Evolutionary conservation across 306 rosid genomes (phyloP).

Genomic region (Boehmeria nivea): DNA sequence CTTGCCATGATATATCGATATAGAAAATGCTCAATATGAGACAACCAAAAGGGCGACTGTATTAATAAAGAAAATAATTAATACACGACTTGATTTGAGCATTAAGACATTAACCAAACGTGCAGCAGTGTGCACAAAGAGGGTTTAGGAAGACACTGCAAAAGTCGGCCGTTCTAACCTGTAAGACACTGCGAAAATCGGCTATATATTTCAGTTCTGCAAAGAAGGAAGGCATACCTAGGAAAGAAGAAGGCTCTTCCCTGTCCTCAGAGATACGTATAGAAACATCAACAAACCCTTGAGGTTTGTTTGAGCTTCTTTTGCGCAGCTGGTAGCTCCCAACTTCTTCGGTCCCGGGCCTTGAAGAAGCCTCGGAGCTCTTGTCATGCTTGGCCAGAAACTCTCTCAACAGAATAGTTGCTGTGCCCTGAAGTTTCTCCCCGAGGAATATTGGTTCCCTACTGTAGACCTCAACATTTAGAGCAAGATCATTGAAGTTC

Average conservation of each 20-base stretch:
- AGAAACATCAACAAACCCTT: constrained; percentile 63
- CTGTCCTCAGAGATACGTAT: constrained; percentile 44
- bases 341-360: constrained; percentile 43
- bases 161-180: too few species aligned
- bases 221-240: constrained; percentile 35
- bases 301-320: constrained; percentile 55
- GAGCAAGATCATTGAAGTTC: constrained; percentile 41
- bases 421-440: constrained; percentile 70
- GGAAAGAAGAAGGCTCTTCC: constrained; percentile 38
- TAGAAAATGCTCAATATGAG: too few species aligned
- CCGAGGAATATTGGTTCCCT: constrained; percentile 64
- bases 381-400: constrained; percentile 53
- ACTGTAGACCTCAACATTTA: constrained; percentile 65
- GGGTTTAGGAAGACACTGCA: too few species aligned
- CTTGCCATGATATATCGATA: too few species aligned
- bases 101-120: too few species aligned
- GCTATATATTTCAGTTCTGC: neutral
- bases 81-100: too few species aligned
- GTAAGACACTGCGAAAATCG: too few species aligned
- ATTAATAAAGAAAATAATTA: too few species aligned
- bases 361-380: constrained; percentile 29
- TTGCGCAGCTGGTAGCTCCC: constrained; percentile 67
- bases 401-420: constrained; percentile 50
- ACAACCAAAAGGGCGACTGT: too few species aligned
- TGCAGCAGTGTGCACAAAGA: too few species aligned